Evolutionary conservation across 1,284 basidiomycete species (phyloP), one percentile per base, ranked within the genome.

Genomic region (Malassezia pachydermatis): DNA sequence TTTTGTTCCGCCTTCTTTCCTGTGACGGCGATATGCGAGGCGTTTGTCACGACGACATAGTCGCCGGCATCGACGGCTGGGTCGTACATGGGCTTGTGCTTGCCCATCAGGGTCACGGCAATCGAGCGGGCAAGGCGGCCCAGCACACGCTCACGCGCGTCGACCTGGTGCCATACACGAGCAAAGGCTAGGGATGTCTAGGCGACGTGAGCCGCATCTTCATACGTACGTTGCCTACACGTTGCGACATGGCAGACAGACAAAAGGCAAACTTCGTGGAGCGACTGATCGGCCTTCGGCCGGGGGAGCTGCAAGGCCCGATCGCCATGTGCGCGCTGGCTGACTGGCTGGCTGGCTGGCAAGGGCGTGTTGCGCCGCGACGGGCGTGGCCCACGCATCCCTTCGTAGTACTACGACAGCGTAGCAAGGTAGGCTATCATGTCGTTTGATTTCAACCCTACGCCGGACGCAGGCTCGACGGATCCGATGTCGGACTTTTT

Each of bases 71-170:
- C 68, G 24, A 57, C 51, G 20, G 65, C 79, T 19, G 86, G 88
- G 74, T 96, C 88, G 64, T 88, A 96, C 42, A 94, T 87, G 16
- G 94, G 92, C 73, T 98, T 99, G 75, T 98, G 88, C 76, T 98
- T 98, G 71, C 94, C 94, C 90, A 96, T 96, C 47, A 98, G 78
- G 22, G 88, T 86, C 49, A 86, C 80, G 0, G 94, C 94, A 67
- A 98, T 94, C 37, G 87, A 81, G 63, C 86, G 84, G 5, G 92
- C 89, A 5, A 96, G 80, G 75, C 89, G 87, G 67, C 92, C 94
- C 14, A 98, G 78, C 16, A 92, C 77, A 35, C 90, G 82, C 62
- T 88, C 84, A 20, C 84, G 80, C 13, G 92, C 90, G 61, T 90
- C 85, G 55, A 92, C 86, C 58, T 88, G 86, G 73, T 96, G 89